Evolutionary conservation across 352 stramenopile species (phyloP), one percentile per base, ranked within the genome.

Genomic region (Hyaloperonospora arabidopsidis): DNA sequence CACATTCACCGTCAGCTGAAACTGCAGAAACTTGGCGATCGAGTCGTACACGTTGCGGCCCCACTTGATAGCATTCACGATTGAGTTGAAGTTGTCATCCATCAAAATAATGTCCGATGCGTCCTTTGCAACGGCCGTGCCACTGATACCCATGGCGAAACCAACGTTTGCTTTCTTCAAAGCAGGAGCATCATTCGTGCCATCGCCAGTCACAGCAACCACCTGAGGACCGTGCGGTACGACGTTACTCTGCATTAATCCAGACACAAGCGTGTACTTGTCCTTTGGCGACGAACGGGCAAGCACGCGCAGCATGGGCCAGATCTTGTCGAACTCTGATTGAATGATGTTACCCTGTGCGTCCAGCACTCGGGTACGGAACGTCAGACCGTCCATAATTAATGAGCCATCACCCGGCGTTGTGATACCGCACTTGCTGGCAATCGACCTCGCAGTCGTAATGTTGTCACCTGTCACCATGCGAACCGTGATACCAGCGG

Each of bases 11-110:
- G 93, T 98, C 44, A 98, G 71, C 67, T 98, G 92, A 54, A 98
- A 98, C 72, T 97, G 93, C 36, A 98, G 67, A 64, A 98, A 98
- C 70, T 98, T 98, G 44, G 86, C 67, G 54, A 98, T 97, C 59
- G 94, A 97, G 65, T 98, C 95, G 72, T 97, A 98, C 14, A 98
- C 91, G 52, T 94, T 97, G 41, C 96, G 77, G 7, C 95, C 95
- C 93, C 92, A 98, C 64, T 97, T 89, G 53, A 98, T 93, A 19
- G 93, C 92, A 54, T 90, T 96, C 46, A 98, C 93, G 65, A 98
- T 98, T 13, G 87, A 97, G 21, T 84, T 86, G 68, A 98, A 98
- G 57, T 96, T 96, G 68, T 98, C 92, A 68, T 98, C 95, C 72
- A 97, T 89, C 44, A 97, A 73, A 49, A 97, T 94, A 72, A 98